These are phyloP conservation scores for Trichoderma arundinaceum DNA, from an alignment of 2,329 filamentous ascomycete genomes.

Conservation along the genomic window DNA sequence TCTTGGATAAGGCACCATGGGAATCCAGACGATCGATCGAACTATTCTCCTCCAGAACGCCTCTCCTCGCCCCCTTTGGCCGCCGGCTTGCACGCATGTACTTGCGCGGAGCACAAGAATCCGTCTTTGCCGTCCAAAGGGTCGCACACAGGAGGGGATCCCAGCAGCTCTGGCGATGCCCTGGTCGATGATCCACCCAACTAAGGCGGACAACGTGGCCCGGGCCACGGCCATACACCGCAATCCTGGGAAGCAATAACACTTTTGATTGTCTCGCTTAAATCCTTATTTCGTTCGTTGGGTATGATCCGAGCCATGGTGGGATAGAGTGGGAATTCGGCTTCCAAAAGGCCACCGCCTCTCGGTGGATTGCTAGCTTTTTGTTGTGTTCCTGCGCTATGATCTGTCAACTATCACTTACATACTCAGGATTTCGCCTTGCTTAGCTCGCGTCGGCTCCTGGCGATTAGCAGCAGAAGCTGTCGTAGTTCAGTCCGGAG, in stretches of 20 bases:
- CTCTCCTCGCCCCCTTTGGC: too few relatives aligned
- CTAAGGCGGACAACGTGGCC: constrained; percentile 28
- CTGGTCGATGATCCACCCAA: constrained; percentile 19
- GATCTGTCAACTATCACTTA: neutral
- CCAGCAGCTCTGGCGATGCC: constrained; percentile 9
- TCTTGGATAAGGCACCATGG: too few relatives aligned
- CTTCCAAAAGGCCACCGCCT: neutral
- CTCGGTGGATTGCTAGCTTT: neutral
- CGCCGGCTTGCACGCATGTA: neutral
- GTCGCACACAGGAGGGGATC: constrained; percentile 9
- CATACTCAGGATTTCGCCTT: neutral
- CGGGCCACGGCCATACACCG: constrained; percentile 22
- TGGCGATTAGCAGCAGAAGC: neutral
- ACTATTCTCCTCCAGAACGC: neutral
- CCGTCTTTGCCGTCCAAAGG: neutral
- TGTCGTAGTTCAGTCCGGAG: neutral
- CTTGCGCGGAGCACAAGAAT: too few relatives aligned
- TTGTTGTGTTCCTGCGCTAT: neutral
- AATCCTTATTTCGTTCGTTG: neutral
- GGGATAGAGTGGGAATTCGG: neutral
- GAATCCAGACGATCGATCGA: too few relatives aligned
- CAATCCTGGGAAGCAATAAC: constrained; percentile 7
- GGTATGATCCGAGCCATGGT: neutral
- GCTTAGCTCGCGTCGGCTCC: neutral
- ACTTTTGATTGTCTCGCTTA: constrained; percentile 23